Conservation (phyloP, 129 eudicot species). For the Glebionis coronaria region DNA sequence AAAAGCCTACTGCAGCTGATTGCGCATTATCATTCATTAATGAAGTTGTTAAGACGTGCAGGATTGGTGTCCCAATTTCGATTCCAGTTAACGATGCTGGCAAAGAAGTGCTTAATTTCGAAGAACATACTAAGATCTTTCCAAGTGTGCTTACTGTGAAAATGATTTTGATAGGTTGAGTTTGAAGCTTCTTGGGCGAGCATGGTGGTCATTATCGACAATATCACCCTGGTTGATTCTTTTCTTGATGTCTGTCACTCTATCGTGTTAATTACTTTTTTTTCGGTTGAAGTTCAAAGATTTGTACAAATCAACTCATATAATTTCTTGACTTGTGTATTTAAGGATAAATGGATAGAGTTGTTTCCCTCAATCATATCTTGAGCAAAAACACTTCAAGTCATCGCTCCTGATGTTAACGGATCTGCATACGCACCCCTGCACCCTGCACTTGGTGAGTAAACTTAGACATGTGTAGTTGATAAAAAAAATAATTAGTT, state of each 20-base stretch:
- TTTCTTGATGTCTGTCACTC: slow-evolving; percentile 74
- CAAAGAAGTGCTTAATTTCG: slow-evolving; percentile 62
- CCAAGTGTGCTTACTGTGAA: slow-evolving; percentile 44
- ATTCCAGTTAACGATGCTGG: slow-evolving; percentile 33
- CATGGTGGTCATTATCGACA: slow-evolving; percentile 77
- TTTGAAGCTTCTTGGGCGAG: slow-evolving; percentile 53
- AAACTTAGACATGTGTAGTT: too few relatives aligned
- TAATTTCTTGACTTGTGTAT: slow-evolving; percentile 20
- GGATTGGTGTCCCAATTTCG: slow-evolving; percentile 71
- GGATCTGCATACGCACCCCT: slow-evolving; percentile 71
- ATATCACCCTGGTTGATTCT: slow-evolving; percentile 90
- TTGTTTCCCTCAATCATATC: too few relatives aligned
- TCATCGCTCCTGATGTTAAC: slow-evolving; percentile 57
- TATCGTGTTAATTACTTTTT: slow-evolving; percentile 1
- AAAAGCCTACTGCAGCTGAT: slow-evolving; percentile 64
- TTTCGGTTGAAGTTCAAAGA: background rate
- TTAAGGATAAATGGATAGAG: too few relatives aligned
- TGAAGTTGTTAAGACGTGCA: slow-evolving; percentile 71
- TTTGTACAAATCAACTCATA: background rate
- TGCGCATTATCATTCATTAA: slow-evolving; percentile 67
- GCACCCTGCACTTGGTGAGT: slow-evolving; percentile 84
- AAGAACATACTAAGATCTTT: slow-evolving; percentile 73
- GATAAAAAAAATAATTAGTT: background rate
- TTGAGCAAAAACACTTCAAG: too few relatives aligned
- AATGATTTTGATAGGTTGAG: too few relatives aligned